Conservation (phyloP, 768 basidiomycete species). For the Tulasnella sp. region DNA sequence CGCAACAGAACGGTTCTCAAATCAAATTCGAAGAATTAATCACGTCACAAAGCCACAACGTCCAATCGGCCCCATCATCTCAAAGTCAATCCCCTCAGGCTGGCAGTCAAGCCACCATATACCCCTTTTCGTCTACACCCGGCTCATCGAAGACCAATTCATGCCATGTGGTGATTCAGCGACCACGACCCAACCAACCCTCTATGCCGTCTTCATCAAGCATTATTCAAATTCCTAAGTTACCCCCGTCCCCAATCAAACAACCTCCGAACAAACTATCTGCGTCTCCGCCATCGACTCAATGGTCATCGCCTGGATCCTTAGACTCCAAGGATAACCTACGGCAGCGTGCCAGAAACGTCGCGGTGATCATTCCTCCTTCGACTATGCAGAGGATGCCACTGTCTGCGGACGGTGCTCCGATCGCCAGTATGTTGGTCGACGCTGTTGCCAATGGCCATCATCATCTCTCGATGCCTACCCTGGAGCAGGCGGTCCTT, state of each 20-base stretch:
- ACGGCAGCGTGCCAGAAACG: background rate
- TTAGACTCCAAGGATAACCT: background rate
- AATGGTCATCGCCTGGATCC: background rate
- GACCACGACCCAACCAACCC: background rate
- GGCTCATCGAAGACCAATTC: background rate
- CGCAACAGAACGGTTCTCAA: background rate
- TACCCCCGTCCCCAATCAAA: background rate
- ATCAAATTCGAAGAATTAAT: background rate
- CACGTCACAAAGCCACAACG: background rate
- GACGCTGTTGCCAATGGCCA: background rate
- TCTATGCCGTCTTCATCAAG: background rate
- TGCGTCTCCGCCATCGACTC: background rate
- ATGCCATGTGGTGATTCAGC: background rate
- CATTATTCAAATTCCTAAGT: slow-evolving; percentile 12
- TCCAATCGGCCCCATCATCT: background rate
- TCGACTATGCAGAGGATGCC: background rate
- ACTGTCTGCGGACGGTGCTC: background rate
- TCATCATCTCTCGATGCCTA: background rate
- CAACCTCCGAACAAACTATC: background rate
- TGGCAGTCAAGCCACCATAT: background rate
- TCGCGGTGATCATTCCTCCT: background rate
- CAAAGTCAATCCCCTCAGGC: background rate
- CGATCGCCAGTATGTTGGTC: background rate
- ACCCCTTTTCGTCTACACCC: background rate
- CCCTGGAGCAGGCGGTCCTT: background rate